A percentile compares a stretch with the other conserved stretches of the same genome.
Conservation (phyloP, 2,329 filamentous ascomycete species). For the Colletotrichum lupini region DNA sequence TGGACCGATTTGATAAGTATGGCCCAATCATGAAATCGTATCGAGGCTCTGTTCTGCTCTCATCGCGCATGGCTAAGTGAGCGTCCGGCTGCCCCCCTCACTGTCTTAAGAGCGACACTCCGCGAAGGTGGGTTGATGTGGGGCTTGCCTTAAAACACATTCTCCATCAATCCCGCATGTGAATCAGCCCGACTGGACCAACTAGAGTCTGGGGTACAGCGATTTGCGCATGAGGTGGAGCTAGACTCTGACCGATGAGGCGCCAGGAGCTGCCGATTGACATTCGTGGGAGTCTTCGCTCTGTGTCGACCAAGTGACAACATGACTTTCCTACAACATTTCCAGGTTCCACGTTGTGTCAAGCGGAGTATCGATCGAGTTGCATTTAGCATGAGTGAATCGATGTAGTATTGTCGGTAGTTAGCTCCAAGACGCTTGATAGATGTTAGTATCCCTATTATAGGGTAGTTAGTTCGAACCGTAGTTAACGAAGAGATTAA, state of each 20-base stretch:
- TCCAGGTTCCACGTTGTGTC: background rate
- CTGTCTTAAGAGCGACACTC: conserved; percentile 22
- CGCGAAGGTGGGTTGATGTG: conserved; percentile 17
- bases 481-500: too few species aligned
- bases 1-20: background rate
- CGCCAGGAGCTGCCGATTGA: background rate
- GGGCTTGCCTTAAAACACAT: background rate
- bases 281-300: background rate
- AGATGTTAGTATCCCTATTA: too few species aligned
- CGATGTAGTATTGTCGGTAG: background rate
- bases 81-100: background rate
- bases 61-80: background rate
- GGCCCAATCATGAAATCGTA: background rate
- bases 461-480: too few species aligned
- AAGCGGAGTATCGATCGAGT: background rate
- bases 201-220: conserved; percentile 17
- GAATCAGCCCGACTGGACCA: background rate
- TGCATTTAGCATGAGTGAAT: conserved; percentile 16
- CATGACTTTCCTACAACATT: too few species aligned
- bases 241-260: background rate
- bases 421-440: background rate
- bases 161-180: background rate
- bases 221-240: background rate
- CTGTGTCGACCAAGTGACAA: too few species aligned
- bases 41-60: background rate